Evolutionary conservation across 163 green algal species (phyloP).

Genomic region (Chlamydomonas reinhardtii): DNA sequence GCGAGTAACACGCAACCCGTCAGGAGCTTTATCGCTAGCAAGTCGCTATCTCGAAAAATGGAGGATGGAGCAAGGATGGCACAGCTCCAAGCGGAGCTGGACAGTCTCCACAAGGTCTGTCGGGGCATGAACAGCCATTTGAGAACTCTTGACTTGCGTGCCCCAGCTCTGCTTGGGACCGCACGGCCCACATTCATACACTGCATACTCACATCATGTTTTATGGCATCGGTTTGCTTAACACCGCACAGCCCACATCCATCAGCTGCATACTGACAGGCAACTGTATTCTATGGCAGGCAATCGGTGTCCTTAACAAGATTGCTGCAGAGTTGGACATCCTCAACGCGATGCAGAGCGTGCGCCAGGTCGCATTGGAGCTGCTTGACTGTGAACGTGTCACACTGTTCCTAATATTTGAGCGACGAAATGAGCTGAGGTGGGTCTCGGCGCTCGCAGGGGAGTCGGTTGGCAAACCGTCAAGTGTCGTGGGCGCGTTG

Average conservation of each 20-base stretch:
- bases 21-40: no score
- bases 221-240: no score
- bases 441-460: not conserved
- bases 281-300: constrained; percentile 48
- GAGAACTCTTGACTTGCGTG: not conserved
- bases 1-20: no score
- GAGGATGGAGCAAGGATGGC: constrained; percentile 3
- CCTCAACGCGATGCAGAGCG: constrained; percentile 66
- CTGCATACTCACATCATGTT: no score
- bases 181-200: no score
- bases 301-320: constrained; percentile 69
- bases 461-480: not conserved
- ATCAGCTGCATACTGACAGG: no score
- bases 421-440: constrained; percentile 64
- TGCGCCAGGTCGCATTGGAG: constrained; percentile 69
- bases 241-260: no score
- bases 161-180: not conserved
- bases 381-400: constrained; percentile 74
- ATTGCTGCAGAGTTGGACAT: constrained; percentile 72
- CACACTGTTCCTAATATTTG: constrained; percentile 77
- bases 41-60: not conserved
- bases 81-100: constrained; percentile 46
- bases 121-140: not conserved
- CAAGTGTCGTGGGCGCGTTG: no score
- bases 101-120: constrained; percentile 46